Evolutionary conservation across 2,329 filamentous ascomycete genomes (phyloP), one percentile per base, ranked within the genome.

Genomic region (Aspergillus niger): DNA sequence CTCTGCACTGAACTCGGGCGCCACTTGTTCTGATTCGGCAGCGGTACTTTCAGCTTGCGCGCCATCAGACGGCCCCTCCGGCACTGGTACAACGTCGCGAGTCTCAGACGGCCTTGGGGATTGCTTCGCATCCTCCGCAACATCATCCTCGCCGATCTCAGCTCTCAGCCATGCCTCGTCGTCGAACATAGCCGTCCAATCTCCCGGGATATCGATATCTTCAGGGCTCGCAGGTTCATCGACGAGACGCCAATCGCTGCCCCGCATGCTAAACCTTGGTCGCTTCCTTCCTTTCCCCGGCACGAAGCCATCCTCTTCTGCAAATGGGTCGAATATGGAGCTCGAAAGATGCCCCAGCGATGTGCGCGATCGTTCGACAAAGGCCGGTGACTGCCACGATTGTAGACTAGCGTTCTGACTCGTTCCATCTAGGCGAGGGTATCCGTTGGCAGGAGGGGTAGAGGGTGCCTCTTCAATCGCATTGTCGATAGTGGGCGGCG

Each of bases 331-430:
- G 63, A 86, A 83, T 1, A 82, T 82, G 4, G 83, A 83, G 64
- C 90, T 86, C 54, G 89, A 86, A 0, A 89, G 76, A 0, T 86
- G 85, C 1, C 88, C 88, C 58, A 89, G 89, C 0, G 90, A 92
- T 3, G 89, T 79, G 58, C 89, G 83, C 13, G 86, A 83, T 56
- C 89, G 83, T 73, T 90, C 93, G 20, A 91, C 77, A 67, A 96
- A 96, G 0, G 91, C 91, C 0, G 92, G 92, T 2, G 92, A 96
- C 4, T 85, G 81, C 78, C 87, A 95, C 66, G 89, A 85, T 17
- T 81, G 77, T 48, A 79, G 68, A 8, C 79, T 79, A 49, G 79
- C 15, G 36, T 30, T 28, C n/a, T 57, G n/a, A 15, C 47, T 30
- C 26, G 58, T 28, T 8, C 59, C 56, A 47, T 59, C 32, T 15